Evolutionary conservation across 495 filamentous ascomycete genomes (phyloP), one percentile per base, ranked within the genome.

Genomic region (Aspergillus carlsbadensis): DNA sequence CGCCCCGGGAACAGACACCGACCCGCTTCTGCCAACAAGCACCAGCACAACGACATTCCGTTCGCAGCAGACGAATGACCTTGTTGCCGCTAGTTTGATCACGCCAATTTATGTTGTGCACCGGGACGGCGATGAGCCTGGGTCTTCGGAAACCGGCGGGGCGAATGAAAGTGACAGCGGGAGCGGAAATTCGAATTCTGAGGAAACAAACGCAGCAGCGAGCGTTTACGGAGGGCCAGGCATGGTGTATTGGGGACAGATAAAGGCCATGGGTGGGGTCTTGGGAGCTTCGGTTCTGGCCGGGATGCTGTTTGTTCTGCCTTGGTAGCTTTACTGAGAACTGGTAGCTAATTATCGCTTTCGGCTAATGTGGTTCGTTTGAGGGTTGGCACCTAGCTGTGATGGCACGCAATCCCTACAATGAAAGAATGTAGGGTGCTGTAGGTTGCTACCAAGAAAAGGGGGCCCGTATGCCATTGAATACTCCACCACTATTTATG

Each of bases 251-350:
- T 36, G 52, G 40, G 52, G 41, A 1, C 52, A 24, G 10, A 6
- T 54, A 1, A 17, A 15, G 21, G 51, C 18, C 11, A 15, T 55
- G 26, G 17, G 6, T 3, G 40, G 26, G 17, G 31, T 46, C 8
- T 24, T 34, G 41, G 24, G 13, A 10, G 11, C 46, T 11, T 55
- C 52, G 15, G 11, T 39, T 14, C 11, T 55, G 1, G 17, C 31
- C 10, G 52, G 52, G n/a, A 45, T 55, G 29, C 17, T 24, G 29
- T 33, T 55, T n/a, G 31, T 55, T 39, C 17, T 55, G 26, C 52
- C 52, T 35, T 43, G 33, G 41, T 55, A 47, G 41, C 3, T 5
- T 37, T 37, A n/a, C n/a, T 50, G 26, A 8, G 26, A n/a, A 29
- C 26, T 29, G 26, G 26, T 29, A 39, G n/a, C n/a, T n/a, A n/a